These are phyloP conservation scores for Tetrahymena thermophila DNA, from an alignment of 73 alveolate species.

Conservation along the genomic window DNA sequence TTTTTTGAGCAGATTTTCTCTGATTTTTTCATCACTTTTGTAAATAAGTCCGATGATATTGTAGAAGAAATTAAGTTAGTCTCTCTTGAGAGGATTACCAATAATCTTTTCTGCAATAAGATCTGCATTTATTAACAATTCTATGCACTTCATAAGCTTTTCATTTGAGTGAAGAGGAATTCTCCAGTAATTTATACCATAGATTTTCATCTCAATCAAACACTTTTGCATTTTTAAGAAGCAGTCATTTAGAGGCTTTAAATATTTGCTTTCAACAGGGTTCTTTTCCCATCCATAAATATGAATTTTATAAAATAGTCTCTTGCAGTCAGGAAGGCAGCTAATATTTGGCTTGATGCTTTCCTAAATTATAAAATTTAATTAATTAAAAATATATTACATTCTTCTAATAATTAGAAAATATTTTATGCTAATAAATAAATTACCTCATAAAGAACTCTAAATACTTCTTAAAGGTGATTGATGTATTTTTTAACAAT, in stretches of 20 bases:
- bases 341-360: constrained; percentile 4
- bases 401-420: no score
- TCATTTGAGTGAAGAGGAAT: constrained; percentile 16
- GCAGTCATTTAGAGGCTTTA: constrained; percentile 11
- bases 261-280: constrained; percentile 15
- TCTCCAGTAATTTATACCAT: constrained; percentile 38
- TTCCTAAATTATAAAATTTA: not conserved
- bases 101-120: constrained; percentile 22
- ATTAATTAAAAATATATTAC: not conserved
- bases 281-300: constrained; percentile 11
- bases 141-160: constrained; percentile 13
- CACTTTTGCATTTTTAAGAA: constrained; percentile 26
- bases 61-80: constrained; percentile 19
- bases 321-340: constrained; percentile 11
- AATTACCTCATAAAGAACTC: not conserved
- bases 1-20: constrained; percentile 14
- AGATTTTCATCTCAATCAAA: constrained; percentile 14
- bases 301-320: constrained; percentile 1
- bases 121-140: constrained; percentile 27
- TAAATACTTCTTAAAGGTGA: constrained; percentile 13
- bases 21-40: constrained; percentile 9
- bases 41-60: constrained; percentile 4
- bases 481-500: constrained; percentile 14
- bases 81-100: constrained; percentile 36
- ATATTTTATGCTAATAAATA: no score